Percentiles rank a stretch among this genome's conserved stretches.
These are phyloP conservation scores for Aspergillus alliaceus DNA, from an alignment of 2,329 filamentous ascomycete species.

Conservation along the genomic window DNA sequence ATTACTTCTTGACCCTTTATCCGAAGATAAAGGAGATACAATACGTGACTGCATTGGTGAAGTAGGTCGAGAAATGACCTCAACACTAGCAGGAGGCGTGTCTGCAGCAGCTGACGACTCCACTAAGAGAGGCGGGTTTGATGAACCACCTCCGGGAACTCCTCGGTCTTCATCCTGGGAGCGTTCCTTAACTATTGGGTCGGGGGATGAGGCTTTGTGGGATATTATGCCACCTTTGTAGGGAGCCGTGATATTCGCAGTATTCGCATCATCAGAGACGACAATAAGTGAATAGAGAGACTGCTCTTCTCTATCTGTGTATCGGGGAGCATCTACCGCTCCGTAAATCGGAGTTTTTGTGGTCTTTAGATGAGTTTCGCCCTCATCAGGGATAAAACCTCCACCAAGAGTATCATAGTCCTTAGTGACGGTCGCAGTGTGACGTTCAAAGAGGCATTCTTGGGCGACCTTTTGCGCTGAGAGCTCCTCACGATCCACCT, in stretches of 20 bases:
- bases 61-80: constrained; percentile 22
- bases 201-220: neutral
- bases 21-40: constrained; percentile 12
- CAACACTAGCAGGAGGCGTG: constrained; percentile 27
- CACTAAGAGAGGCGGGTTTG: constrained; percentile 24
- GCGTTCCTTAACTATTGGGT: neutral
- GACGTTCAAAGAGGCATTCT: neutral
- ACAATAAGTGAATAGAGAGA: constrained; percentile 5
- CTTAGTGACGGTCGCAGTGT: neutral
- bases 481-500: neutral
- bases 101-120: constrained; percentile 23
- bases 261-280: neutral
- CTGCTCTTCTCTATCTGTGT: neutral
- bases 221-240: neutral
- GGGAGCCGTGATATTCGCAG: neutral
- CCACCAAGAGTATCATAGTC: constrained; percentile 15
- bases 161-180: neutral
- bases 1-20: constrained; percentile 31
- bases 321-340: neutral
- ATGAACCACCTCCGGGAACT: constrained; percentile 15
- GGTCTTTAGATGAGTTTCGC: neutral
- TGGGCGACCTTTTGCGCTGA: neutral
- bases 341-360: neutral
- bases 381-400: constrained; percentile 20
- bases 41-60: constrained; percentile 13